Evolutionary conservation across 768 basidiomycete species (phyloP), one percentile per base, ranked within the genome.

Genomic region (Kockovaella imperatae): DNA sequence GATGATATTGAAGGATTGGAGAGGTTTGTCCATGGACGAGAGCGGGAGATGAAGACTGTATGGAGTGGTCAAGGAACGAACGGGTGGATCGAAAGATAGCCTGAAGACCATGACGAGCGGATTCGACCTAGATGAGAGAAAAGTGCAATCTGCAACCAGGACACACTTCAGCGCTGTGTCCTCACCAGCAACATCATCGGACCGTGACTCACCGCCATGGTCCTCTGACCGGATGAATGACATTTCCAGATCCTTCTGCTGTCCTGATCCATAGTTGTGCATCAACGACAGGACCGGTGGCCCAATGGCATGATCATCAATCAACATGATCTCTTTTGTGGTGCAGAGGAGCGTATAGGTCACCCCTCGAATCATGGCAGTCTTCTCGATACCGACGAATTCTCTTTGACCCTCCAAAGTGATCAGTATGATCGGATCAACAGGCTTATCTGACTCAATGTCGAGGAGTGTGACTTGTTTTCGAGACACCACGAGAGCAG

Each of bases 261-360:
- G 31, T 3, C 56, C 59, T 15, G 18, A 10, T 34, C 57, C 57
- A 38, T 43, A 45, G 38, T 57, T 51, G 46, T 65, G 63, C 43
- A 26, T 57, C 59, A 59, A 65, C 34, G 48, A 57, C 34, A 61
- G 21, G 1, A 40, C 38, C 1, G 55, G 53, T 20, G 28, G 13
- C 3, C 49, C 55, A 2, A 48, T 35, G 8, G 28, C 20, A 6
- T 23, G 18, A 18, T 61, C 57, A 30, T 65, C 60, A 14, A 65
- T 18, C 63, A 59, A 65, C 4, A 65, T 24, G 2, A 62, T 34
- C 28, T 65, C 60, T 14, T 49, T 34, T 30, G 47, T 59, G 11
- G 63, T 65, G 4, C 35, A 46, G 1, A 54, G 15, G 26, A 49
- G 49, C 0, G 54, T 56, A 17, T 53, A 47, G 5, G 34, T 36